Evolutionary conservation across 495 filamentous ascomycete species (phyloP).

Genomic region (Hypoxylon lienhwacheense): DNA sequence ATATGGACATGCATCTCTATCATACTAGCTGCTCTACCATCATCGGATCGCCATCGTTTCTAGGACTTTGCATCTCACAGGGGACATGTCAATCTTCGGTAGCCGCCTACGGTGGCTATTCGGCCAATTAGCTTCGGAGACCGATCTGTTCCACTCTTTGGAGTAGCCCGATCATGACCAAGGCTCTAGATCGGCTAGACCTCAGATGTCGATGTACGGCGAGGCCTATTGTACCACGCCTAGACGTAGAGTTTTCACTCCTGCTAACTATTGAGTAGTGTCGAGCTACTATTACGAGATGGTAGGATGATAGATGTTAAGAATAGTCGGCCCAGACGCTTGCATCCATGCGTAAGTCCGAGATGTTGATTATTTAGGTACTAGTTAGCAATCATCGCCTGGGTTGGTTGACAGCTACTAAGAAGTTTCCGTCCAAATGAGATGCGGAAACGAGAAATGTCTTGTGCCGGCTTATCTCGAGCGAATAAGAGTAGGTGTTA

Average conservation of each 20-base stretch:
- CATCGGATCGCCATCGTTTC: constrained; percentile 19
- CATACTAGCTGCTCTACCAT: constrained; percentile 7
- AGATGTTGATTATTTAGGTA: neutral
- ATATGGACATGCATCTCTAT: constrained; percentile 8
- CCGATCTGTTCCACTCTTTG: neutral
- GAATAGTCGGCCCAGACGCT: neutral
- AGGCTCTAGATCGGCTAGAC: neutral
- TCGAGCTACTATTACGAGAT: neutral
- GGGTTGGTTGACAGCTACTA: neutral
- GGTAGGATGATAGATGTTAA: neutral
- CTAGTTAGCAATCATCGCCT: neutral
- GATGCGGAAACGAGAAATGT: constrained; percentile 2
- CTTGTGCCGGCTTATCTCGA: constrained; percentile 30
- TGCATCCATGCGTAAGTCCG: neutral
- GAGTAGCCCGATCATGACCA: neutral
- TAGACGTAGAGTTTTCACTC: neutral
- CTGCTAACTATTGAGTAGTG: neutral
- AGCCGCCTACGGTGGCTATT: constrained; percentile 14
- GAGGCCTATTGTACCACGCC: neutral
- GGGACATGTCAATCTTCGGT: constrained; percentile 1
- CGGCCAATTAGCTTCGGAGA: constrained; percentile 26
- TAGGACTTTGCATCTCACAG: constrained; percentile 3
- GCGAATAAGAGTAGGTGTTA: constrained; percentile 23
- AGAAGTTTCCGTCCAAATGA: constrained; percentile 1
- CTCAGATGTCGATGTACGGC: too few relatives aligned